Conservation (phyloP, 2,329 filamentous ascomycete species). For the Didymella arachidicola region DNA sequence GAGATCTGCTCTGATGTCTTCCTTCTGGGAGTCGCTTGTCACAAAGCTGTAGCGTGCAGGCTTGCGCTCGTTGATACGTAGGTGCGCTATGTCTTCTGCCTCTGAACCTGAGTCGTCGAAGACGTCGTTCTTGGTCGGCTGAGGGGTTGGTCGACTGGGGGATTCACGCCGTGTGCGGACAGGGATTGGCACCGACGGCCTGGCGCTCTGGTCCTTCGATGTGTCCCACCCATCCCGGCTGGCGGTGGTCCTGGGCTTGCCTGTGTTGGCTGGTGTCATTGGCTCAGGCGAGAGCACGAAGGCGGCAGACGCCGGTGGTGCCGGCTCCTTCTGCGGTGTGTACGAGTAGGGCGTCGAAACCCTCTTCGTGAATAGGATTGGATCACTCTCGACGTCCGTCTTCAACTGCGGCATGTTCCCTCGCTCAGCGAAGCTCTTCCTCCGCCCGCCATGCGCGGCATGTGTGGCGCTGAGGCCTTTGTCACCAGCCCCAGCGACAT, state of each 20-base stretch:
- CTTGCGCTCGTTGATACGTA: conserved; percentile 42
- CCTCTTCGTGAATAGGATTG: conserved; percentile 52
- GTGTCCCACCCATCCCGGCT: conserved; percentile 20
- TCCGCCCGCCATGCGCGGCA: conserved; percentile 25
- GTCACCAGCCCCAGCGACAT: conserved; percentile 53
- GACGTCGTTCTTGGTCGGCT: conserved; percentile 31
- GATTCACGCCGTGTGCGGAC: conserved; percentile 39
- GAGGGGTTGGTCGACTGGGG: conserved; percentile 23
- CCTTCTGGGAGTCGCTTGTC: conserved; percentile 46
- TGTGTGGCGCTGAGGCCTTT: conserved; percentile 12
- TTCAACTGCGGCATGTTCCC: conserved; percentile 46
- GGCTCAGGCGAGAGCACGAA: conserved; percentile 60
- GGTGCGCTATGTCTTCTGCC: conserved; percentile 34
- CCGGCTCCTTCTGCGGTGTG: conserved; percentile 46
- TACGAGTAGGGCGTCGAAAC: conserved; percentile 57
- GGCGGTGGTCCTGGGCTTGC: conserved; percentile 38
- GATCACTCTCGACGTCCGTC: conserved; percentile 40
- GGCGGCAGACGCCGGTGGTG: conserved; percentile 49
- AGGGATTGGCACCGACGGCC: conserved; percentile 40
- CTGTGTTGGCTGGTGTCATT: conserved; percentile 50
- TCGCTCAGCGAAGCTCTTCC: conserved; percentile 47
- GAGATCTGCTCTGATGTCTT: conserved; percentile 43
- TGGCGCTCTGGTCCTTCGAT: conserved; percentile 32
- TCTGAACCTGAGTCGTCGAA: conserved; percentile 45
- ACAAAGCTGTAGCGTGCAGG: conserved; percentile 52